Base-by-base conservation (phyloP, 1,139 yeast genomes). In the Zygosaccharomyces pseudobailii region DNA sequence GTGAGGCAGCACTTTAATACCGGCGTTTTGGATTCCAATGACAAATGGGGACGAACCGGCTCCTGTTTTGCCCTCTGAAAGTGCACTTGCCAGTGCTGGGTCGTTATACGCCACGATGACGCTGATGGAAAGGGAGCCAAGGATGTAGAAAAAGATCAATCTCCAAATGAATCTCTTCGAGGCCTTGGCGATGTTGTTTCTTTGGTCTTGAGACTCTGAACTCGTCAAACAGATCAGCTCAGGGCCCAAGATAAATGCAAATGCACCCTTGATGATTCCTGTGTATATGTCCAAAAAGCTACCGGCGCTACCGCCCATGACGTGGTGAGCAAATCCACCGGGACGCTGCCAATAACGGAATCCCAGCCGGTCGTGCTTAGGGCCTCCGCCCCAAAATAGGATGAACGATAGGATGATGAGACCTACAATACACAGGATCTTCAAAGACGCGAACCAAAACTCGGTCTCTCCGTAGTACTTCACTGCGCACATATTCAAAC, bases 371-470 rank as follows among this genome's bases (percentile, higher is more conserved):
- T 82, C 84, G 50, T 73, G 78, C 46, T 71, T 62, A 31, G 89
- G 88, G 62, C 85, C 86, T 31, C 95, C 95, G 34, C 95, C 95
- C 59, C 83, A 81, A 88, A 86, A 85, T 23, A 87, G 75, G 50
- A 87, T 66, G 53, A 87, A 78, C 0, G 90, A 82, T 68, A 86
- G 82, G 36, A 84, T 63, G 48, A 87, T 76, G 46, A 87, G 74
- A 0, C 92, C 95, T 39, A 83, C 63, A 51, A 87, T 84, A 50
- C 87, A 72, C 5, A 84, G 54, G 35, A 87, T 78, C 62, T 87
- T 87, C 37, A 84, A 71, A 71, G 80, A 23, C 22, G 76, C 75
- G 47, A 74, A 74, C 43, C 62, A 57, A 51, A 74, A 75, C 51
- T 75, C 79, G 23, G 71, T 68, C 58, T 77, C 80, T 56, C 82